Conservation (phyloP, 73 alveolate genomes). For the Blepharisma japonicum region DNA sequence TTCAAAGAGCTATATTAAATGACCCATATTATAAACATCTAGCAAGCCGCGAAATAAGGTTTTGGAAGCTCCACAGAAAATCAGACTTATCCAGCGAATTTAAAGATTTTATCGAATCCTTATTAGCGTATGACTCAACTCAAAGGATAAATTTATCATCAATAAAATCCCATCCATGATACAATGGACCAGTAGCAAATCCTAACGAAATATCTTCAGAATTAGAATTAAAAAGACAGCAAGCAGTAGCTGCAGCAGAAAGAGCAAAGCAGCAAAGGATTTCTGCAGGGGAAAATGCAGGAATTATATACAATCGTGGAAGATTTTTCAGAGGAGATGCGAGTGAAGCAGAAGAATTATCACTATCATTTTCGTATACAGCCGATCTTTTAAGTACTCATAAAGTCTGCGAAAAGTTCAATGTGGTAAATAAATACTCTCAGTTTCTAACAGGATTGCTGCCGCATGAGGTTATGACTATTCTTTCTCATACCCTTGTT, state of each 20-base stretch:
- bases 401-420: background rate
- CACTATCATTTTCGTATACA: background rate
- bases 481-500: background rate
- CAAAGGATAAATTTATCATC: background rate
- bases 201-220: conserved; percentile 10
- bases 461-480: background rate
- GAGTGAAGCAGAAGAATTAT: background rate
- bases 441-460: background rate
- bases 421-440: background rate
- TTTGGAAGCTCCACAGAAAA: conserved; percentile 13
- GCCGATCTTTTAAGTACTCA: background rate
- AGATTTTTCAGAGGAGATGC: background rate
- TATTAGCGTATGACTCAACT: conserved; percentile 28
- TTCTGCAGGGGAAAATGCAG: background rate
- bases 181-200: background rate
- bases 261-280: background rate
- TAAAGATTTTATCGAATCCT: background rate
- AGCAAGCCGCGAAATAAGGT: background rate
- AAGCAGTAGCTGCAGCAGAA: background rate
- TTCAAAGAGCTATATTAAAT: conserved; percentile 28
- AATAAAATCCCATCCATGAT: conserved; percentile 26
- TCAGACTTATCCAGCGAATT: conserved; percentile 5
- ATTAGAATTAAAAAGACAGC: background rate
- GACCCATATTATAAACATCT: conserved; percentile 31
- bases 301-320: background rate